Conservation (phyloP, 2,329 filamentous ascomycete genomes). For the Keithomyces neogunnii region DNA sequence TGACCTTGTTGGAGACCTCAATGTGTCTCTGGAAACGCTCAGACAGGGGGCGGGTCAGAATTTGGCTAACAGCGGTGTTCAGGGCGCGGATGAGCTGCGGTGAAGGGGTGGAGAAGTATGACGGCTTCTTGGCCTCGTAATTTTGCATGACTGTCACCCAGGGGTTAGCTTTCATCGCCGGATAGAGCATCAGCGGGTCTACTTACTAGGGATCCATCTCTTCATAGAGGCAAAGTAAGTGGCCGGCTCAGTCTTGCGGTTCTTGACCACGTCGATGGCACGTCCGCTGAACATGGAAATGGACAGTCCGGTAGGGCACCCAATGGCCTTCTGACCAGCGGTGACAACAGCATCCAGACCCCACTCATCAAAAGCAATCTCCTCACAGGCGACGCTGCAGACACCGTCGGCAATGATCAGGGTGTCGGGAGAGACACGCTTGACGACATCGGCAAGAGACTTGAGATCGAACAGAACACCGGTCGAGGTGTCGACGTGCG, state of each 20-base stretch:
- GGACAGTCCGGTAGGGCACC: slow-evolving; percentile 85
- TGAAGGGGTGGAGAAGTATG: slow-evolving; percentile 94
- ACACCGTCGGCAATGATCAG: slow-evolving; percentile 91
- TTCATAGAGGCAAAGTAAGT: slow-evolving; percentile 95
- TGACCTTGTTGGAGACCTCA: slow-evolving; percentile 73
- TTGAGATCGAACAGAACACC: slow-evolving; percentile 91
- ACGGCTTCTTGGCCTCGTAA: slow-evolving; percentile 95
- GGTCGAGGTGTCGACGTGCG: slow-evolving; percentile 95
- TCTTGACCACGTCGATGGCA: slow-evolving; percentile 73
- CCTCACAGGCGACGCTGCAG: slow-evolving; percentile 92
- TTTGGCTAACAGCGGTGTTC: slow-evolving; percentile 80
- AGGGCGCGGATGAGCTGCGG: slow-evolving; percentile 90
- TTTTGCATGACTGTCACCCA: slow-evolving; percentile 79
- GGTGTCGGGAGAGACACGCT: slow-evolving; percentile 81
- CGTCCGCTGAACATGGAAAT: slow-evolving; percentile 90
- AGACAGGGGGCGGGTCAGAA: slow-evolving; percentile 69
- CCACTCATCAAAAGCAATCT: slow-evolving; percentile 95
- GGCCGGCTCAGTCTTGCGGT: slow-evolving; percentile 69
- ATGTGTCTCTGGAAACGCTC: slow-evolving; percentile 79
- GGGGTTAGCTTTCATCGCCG: slow-evolving; percentile 1
- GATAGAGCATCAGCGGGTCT: not conserved
- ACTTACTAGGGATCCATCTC: slow-evolving; percentile 87
- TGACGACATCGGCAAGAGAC: slow-evolving; percentile 72
- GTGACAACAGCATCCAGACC: slow-evolving; percentile 87
- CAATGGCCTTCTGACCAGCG: slow-evolving; percentile 94